These are phyloP conservation scores for Aspergillus quadrilineatus DNA, from an alignment of 2,329 filamentous ascomycete species.

Conservation along the genomic window DNA sequence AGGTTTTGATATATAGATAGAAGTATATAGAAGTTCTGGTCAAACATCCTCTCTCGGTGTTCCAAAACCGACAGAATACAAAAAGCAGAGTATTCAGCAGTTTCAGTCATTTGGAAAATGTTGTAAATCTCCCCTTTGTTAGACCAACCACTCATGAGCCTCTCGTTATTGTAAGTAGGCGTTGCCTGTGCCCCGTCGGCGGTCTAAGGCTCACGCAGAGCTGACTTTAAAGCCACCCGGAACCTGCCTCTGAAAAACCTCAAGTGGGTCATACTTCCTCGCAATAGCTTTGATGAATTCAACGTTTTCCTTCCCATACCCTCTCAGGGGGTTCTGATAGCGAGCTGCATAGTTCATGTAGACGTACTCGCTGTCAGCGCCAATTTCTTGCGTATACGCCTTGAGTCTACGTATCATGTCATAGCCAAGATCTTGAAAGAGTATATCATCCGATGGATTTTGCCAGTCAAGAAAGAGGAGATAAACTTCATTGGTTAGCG, in stretches of 20 bases:
- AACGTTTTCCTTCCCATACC: constrained; percentile 4
- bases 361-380: neutral
- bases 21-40: neutral
- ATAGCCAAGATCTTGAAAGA: neutral
- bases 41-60: no score
- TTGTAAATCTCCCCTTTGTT: no score
- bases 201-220: neutral
- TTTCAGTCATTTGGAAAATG: no score
- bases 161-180: no score
- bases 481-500: neutral
- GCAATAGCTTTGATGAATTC: neutral
- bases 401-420: neutral
- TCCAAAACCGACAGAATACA: no score
- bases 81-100: no score
- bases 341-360: constrained; percentile 10
- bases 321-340: neutral
- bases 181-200: no score
- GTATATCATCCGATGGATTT: neutral
- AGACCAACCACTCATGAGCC: no score
- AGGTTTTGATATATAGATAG: constrained; percentile 15
- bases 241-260: constrained; percentile 1
- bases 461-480: neutral
- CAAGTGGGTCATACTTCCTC: constrained; percentile 5
- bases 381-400: neutral
- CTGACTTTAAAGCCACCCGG: constrained; percentile 4